Evolutionary conservation across 345 rosid species (phyloP), one percentile per base, ranked within the genome.

Genomic region (Zanthoxylum bungeanum): DNA sequence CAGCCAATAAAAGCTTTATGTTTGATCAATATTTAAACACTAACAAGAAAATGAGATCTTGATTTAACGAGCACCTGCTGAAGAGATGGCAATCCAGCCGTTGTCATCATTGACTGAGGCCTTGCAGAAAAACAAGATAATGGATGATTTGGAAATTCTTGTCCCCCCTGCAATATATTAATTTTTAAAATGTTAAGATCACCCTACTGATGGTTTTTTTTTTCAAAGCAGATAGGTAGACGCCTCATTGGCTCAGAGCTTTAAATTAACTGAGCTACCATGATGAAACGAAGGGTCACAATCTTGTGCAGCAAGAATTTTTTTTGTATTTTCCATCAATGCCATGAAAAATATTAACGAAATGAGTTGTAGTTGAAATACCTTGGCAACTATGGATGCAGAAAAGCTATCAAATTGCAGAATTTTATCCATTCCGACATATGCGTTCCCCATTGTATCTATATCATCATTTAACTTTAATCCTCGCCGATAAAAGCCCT

Each of bases 361-460:
- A 51, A 57, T 51, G 39, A 67, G 16, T 21, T 25, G 55, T 19
- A 50, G 34, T n/a, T n/a, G n/a, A n/a, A 24, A 53, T 80, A 82
- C 88, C 88, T 82, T 68, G 21, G 74, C 4, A n/a, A 44, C 19
- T 21, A 69, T 27, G 24, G 85, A 65, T 39, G 73, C 66, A 57
- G 80, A 70, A 33, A 78, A 71, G 74, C 66, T 73, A 47, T 80
- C 81, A 65, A 73, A 66, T 53, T 69, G 82, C 51, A 78, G 55
- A 78, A 78, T 50, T 57, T 67, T 61, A 66, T 80, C 79, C 68
- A 82, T 58, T 40, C 72, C 75, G 3, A 69, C 66, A 60, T 71
- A 74, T 59, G 60, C 63, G 63, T 68, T 75, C 16, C 76, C 64
- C 25, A 34, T 30, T 25, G 53, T 53, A 60, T 71, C 72, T 16